Base-by-base conservation (phyloP, 371 early-diverging fungal genomes). In the Mortierella sp. region DNA sequence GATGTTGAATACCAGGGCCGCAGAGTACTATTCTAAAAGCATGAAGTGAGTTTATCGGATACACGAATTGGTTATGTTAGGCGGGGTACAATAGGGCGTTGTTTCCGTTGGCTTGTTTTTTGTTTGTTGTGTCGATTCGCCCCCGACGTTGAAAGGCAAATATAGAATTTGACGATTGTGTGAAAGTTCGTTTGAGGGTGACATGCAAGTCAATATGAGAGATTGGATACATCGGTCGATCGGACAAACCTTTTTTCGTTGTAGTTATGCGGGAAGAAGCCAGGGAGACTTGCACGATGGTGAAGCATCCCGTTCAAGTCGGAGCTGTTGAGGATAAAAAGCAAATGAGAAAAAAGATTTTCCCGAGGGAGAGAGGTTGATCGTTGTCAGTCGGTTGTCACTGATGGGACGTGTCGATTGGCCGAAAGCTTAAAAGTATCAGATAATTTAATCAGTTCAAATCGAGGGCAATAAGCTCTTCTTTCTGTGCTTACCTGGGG, bases 1-100 rank as follows among this genome's bases (percentile, higher is more conserved):
- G 82, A 41, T 81, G 82, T 16, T 76, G 71, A n/a, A 71, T 71
- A 68, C 74, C 64, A 41, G 77, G 74, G 22, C 77, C 77, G 22
- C 74, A 73, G 14, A 69, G 22, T 7, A 16, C 64, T 6, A 73
- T 31, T 10, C 77, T 76, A 45, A 44, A 44, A 52, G n/a, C 34
- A 22, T 44, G 31, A 37, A n/a, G 14, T 29, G 41, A 16, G 29
- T 55, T 55, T 13, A 55, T 55, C 34, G 58, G 34, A 58, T 22
- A 14, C 16, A 34, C 16, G 7, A 8, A 58, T 5, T 34, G 58
- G 58, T 58, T 9, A 34, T n/a, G n/a, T n/a, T n/a, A 37, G 2
- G 31, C 31, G 31, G 31, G 7, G 8, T 34, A 34, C 4, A 19
- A 19, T 31, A 16, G 19, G 58, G 58, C 34, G 34, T 34, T 6